Evolutionary conservation across 1,284 basidiomycete genomes (phyloP).

Genomic region (Porodaedalea pini): DNA sequence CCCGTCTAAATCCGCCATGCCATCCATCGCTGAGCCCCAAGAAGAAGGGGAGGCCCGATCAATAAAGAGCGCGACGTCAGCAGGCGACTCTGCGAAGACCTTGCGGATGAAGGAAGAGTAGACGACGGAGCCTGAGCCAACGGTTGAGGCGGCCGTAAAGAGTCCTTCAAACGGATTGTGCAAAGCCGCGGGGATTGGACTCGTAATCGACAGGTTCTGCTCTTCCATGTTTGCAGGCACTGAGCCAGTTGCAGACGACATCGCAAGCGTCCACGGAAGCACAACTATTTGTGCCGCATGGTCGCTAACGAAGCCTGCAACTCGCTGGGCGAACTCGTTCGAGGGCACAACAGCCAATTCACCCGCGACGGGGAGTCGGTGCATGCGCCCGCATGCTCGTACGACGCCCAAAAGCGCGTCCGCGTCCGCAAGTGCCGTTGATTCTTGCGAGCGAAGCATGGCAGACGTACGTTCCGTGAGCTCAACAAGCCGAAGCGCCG

Average conservation of each 20-base stretch:
- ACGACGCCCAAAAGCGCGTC: constrained; percentile 83
- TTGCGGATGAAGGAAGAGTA: constrained; percentile 80
- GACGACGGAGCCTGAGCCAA: constrained; percentile 41
- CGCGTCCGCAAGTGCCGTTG: constrained; percentile 62
- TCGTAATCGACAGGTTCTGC: not conserved
- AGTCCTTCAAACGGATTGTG: constrained; percentile 31
- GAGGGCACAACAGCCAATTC: constrained; percentile 64
- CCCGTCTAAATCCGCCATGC: constrained; percentile 5
- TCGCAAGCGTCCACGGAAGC: constrained; percentile 62
- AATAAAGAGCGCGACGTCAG: constrained; percentile 79
- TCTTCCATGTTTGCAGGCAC: not conserved
- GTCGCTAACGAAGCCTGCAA: constrained; percentile 62
- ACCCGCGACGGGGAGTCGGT: constrained; percentile 62
- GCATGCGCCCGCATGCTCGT: constrained; percentile 76
- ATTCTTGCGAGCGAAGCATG: constrained; percentile 76
- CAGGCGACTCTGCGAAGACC: constrained; percentile 64
- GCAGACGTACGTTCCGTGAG: constrained; percentile 85
- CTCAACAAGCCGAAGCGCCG: constrained; percentile 85
- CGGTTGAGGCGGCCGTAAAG: constrained; percentile 23
- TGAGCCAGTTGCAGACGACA: constrained; percentile 2
- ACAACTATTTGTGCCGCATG: constrained; percentile 71
- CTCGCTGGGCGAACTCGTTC: constrained; percentile 66
- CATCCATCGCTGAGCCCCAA: not conserved
- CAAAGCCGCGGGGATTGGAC: constrained; percentile 17
- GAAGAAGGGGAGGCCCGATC: constrained; percentile 48